Base-by-base conservation (phyloP, 2,329 filamentous ascomycete genomes). In the Aureobasidium lini region DNA sequence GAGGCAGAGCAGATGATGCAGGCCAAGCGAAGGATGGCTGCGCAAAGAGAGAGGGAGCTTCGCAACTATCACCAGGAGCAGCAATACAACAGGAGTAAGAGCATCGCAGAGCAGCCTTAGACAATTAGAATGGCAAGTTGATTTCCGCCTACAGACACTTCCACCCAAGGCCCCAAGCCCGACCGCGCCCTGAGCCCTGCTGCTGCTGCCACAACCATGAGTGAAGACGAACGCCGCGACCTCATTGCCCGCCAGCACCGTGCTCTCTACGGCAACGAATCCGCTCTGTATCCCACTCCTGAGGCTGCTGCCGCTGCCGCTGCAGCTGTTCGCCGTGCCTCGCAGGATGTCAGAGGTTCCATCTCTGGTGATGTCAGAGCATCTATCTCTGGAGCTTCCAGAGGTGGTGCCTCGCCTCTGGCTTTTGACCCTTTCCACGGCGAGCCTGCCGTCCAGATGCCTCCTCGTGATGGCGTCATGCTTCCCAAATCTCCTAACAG, bases 11-110 rank as follows among this genome's bases (percentile, higher is more conserved):
- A 96, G 79, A 90, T 96, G 85, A 90, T 96, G 83, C 94, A 97
- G 85, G 92, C 91, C 70, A 97, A 97, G 84, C 90, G 94, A 80
- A 89, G 93, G 81, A 95, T 97, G 90, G 94, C 94, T 71, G 94
- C 94, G 75, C 94, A 97, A 80, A 90, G 94, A 77, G 94, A 99
- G 82, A 89, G 93, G 77, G 94, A 99, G 81, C 87, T 99, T 76
- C 90, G 94, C 77, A 99, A 97, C 79, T 96, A 97, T 79, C 94
- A 99, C 80, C 95, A 96, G 79, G 94, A 99, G 84, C 94, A 99
- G 84, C 94, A 99, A 85, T 97, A 95, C 80, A 95, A 97, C 82
- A 87, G 93, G 90, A 96, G 94, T 97, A 90, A 85, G 88, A 85
- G 85, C 44, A 29, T 61, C 59, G 52, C 79, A 73, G 70, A 68